These are phyloP conservation scores for Xylaria castorea DNA, from an alignment of 495 filamentous ascomycete genomes.

Conservation along the genomic window DNA sequence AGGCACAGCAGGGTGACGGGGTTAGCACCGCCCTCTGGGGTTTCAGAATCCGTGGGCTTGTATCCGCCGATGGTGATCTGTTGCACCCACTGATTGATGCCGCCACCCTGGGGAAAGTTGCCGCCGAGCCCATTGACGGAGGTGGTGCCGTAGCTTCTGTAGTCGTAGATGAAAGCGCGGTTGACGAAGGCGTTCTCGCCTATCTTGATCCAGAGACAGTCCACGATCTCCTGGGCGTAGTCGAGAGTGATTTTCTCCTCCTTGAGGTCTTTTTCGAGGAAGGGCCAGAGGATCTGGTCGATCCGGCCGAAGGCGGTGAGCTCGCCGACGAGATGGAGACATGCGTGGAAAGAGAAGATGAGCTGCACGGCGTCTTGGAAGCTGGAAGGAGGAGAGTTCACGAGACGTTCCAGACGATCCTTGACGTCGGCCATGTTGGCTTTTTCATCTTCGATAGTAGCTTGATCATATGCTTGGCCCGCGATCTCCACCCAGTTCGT, in stretches of 20 bases:
- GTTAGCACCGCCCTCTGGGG: constrained; percentile 22
- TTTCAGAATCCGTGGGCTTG: constrained; percentile 19
- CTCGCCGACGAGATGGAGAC: constrained; percentile 28
- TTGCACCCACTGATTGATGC: constrained; percentile 30
- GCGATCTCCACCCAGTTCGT: constrained; percentile 25
- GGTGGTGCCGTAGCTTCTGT: constrained; percentile 21
- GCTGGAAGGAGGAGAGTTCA: not conserved
- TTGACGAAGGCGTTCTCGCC: constrained; percentile 30
- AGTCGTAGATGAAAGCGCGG: constrained; percentile 29
- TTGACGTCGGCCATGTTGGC: constrained; percentile 24
- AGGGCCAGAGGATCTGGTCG: constrained; percentile 27
- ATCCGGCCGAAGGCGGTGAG: constrained; percentile 25
- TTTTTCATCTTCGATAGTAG: not conserved
- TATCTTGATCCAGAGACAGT: constrained; percentile 31
- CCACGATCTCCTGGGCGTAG: constrained; percentile 21
- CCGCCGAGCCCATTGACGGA: constrained; percentile 18
- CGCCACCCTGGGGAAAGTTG: constrained; percentile 27
- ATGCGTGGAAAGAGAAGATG: constrained; percentile 21
- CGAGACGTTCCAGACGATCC: constrained; percentile 15
- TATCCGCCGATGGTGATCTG: constrained; percentile 27
- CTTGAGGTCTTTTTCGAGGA: constrained; percentile 17
- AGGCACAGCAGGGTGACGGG: constrained; percentile 23
- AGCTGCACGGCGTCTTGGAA: constrained; percentile 29
- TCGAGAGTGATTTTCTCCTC: constrained; percentile 2
- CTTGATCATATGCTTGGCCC: not conserved